Evolutionary conservation across 495 filamentous ascomycete species (phyloP).

Genomic region (Xylaria cubensis): DNA sequence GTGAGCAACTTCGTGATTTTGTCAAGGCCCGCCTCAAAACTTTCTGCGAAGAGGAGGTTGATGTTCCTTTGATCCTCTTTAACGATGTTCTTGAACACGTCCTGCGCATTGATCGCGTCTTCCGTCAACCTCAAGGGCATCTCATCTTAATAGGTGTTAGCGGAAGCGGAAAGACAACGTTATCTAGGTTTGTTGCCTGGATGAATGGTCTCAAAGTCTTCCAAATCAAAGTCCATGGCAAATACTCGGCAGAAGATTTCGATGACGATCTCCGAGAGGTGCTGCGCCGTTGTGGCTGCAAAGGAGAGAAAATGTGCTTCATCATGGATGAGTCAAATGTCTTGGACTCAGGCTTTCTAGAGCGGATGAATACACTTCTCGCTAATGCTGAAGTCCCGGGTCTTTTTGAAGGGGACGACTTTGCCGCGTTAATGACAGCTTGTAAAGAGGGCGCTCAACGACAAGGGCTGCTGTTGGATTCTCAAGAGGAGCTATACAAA

Average conservation of each 20-base stretch:
- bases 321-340: conserved; percentile 99
- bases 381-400: conserved; percentile 98
- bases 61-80: conserved; percentile 95
- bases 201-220: conserved; percentile 99
- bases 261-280: conserved; percentile 96
- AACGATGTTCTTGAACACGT: conserved; percentile 99
- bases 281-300: conserved; percentile 91
- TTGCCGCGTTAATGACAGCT: conserved; percentile 94
- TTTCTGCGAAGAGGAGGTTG: conserved; percentile 99
- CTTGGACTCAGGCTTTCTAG: conserved; percentile 95
- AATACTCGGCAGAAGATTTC: conserved; percentile 98
- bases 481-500: conserved; percentile 97
- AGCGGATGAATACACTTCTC: conserved; percentile 98
- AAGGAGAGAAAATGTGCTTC: conserved; percentile 99
- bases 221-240: conserved; percentile 99
- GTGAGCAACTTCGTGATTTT: conserved; percentile 92
- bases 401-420: conserved; percentile 96
- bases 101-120: conserved; percentile 96
- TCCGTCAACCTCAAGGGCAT: conserved; percentile 97
- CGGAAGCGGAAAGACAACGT: conserved; percentile 96
- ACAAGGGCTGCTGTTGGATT: conserved; percentile 92
- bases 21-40: conserved; percentile 97
- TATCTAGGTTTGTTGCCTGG: conserved; percentile 98
- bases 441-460: conserved; percentile 98
- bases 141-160: conserved; percentile 98